Percentiles rank a stretch among this genome's conserved stretches.
These are phyloP conservation scores for Backusella psychrophila DNA, from an alignment of 192 early-diverging fungal species.

Conservation along the genomic window DNA sequence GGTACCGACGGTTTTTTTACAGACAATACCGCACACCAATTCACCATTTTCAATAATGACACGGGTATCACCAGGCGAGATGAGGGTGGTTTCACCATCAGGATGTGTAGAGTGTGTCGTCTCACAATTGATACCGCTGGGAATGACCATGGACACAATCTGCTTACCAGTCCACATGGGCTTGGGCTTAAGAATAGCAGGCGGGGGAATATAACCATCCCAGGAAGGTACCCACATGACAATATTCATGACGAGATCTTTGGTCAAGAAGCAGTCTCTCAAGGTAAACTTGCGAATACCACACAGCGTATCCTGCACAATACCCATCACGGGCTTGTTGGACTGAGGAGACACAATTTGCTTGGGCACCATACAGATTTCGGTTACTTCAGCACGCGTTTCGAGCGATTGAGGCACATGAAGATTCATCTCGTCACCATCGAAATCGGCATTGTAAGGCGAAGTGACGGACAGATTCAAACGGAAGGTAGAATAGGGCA, in stretches of 20 bases:
- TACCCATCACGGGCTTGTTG: conserved; percentile 99
- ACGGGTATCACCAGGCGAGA: conserved; percentile 86
- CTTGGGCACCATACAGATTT: conserved; percentile 97
- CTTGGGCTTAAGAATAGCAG: conserved; percentile 93
- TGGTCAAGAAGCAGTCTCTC: conserved; percentile 85
- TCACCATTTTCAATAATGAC: conserved; percentile 93
- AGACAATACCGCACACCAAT: conserved; percentile 90
- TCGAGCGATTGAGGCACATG: conserved; percentile 98
- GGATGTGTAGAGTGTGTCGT: conserved; percentile 77
- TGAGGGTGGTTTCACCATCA: conserved; percentile 72
- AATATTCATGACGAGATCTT: conserved; percentile 94
- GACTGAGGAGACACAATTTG: conserved; percentile 97
- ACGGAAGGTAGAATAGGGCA: conserved; percentile 99
- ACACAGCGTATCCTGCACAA: conserved; percentile 98
- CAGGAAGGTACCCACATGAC: conserved; percentile 95
- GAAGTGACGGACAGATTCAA: conserved; percentile 96
- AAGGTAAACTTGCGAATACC: conserved; percentile 94
- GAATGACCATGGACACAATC: conserved; percentile 89
- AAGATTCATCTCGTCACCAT: conserved; percentile 99
- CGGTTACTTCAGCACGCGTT: conserved; percentile 91
- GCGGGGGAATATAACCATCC: conserved; percentile 91
- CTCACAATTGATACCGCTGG: conserved; percentile 89
- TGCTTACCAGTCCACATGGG: conserved; percentile 99
- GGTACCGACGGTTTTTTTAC: conserved; percentile 92
- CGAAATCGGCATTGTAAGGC: conserved; percentile 99